A percentile compares a stretch with the other conserved stretches of the same genome.
Conservation (phyloP, 768 basidiomycete species). For the Boletellus emodensis region DNA sequence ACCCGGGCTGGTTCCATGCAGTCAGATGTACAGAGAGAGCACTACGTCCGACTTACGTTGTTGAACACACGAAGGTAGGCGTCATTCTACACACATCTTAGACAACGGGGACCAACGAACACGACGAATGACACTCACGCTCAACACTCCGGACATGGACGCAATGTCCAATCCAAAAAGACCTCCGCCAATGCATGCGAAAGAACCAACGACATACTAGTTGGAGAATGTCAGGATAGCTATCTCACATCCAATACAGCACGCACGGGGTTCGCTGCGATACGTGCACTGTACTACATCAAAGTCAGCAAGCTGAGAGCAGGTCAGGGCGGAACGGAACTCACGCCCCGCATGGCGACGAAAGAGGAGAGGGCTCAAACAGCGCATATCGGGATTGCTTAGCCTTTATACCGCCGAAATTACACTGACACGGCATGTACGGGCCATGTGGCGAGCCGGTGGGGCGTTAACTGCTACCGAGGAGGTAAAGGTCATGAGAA, state of each 20-base stretch:
- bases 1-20: constrained; percentile 36
- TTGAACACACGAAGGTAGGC: constrained; percentile 27
- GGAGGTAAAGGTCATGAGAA: not conserved
- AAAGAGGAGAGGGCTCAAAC: not conserved
- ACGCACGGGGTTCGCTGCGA: constrained; percentile 56
- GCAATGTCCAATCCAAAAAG: constrained; percentile 80
- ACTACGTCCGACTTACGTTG: constrained; percentile 11
- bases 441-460: constrained; percentile 5
- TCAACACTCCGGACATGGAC: constrained; percentile 76
- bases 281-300: constrained; percentile 48
- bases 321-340: not conserved
- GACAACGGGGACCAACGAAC: not conserved
- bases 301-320: constrained; percentile 1
- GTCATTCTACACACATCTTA: constrained; percentile 19
- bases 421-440: not conserved
- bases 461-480: not conserved
- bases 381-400: not conserved
- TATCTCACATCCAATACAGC: not conserved
- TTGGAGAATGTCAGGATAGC: constrained; percentile 5
- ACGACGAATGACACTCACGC: constrained; percentile 30
- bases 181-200: constrained; percentile 78
- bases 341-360: constrained; percentile 25
- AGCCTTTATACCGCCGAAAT: constrained; percentile 13
- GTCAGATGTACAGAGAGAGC: not conserved
- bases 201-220: constrained; percentile 76